Evolutionary conservation across 352 stramenopile species (phyloP).

Genomic region (Pythium utonaiense): DNA sequence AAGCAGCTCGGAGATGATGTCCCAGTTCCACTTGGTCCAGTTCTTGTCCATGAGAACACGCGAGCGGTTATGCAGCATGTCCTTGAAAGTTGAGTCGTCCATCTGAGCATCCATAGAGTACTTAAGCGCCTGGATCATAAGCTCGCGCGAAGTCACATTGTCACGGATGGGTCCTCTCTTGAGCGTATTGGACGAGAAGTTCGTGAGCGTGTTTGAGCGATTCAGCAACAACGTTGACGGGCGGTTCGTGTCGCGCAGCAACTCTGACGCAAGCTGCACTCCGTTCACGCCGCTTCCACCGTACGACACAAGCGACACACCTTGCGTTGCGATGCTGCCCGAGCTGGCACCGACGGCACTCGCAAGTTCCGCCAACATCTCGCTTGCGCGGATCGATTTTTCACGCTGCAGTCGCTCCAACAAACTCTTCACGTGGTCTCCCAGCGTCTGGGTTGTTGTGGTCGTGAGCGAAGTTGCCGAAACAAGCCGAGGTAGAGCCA

Average conservation of each 20-base stretch:
- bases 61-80: conserved; percentile 85
- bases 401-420: conserved; percentile 75
- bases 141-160: conserved; percentile 75
- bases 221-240: conserved; percentile 50
- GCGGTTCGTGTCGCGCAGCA: conserved; percentile 85
- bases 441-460: conserved; percentile 63
- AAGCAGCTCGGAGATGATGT: conserved; percentile 87
- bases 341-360: conserved; percentile 76
- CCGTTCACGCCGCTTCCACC: conserved; percentile 78
- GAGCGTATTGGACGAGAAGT: conserved; percentile 25
- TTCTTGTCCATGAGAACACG: conserved; percentile 87
- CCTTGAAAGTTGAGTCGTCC: conserved; percentile 86
- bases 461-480: conserved; percentile 75
- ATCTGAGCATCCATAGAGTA: conserved; percentile 86
- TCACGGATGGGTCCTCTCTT: conserved; percentile 44
- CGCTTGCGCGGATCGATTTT: conserved; percentile 80
- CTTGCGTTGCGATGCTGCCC: conserved; percentile 57
- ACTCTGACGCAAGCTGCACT: conserved; percentile 82
- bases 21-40: conserved; percentile 91
- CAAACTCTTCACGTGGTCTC: conserved; percentile 67
- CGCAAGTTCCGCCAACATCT: conserved; percentile 82
- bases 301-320: conserved; percentile 80
- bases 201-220: conserved; percentile 10
- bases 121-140: conserved; percentile 87
- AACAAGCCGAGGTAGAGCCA: conserved; percentile 76